Percentiles rank a stretch among this genome's conserved stretches.
These are phyloP conservation scores for Chytriomyces sp. DNA, from an alignment of 192 early-diverging fungal genomes.

Conservation along the genomic window DNA sequence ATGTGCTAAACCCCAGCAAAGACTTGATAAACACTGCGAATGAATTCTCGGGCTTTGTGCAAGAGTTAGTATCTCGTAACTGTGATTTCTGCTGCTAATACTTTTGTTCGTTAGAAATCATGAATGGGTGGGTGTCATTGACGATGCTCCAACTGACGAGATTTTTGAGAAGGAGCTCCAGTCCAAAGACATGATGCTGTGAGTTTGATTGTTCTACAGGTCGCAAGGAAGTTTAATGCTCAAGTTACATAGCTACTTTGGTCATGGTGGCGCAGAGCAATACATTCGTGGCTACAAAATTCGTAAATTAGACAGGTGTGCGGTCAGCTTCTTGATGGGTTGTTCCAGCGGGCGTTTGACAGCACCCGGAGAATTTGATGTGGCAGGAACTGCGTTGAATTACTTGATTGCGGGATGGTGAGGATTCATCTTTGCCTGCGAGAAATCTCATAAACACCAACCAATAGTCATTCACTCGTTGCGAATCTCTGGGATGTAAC, in stretches of 20 bases:
- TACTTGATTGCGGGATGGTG: constrained; percentile 86
- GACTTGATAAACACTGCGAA: constrained; percentile 83
- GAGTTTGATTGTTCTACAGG: not conserved
- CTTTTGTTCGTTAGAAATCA: constrained; percentile 10
- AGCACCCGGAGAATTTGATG: constrained; percentile 84
- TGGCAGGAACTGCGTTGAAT: constrained; percentile 77
- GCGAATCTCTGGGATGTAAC: constrained; percentile 99
- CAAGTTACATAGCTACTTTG: constrained; percentile 73
- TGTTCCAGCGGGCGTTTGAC: constrained; percentile 89
- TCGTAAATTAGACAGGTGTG: constrained; percentile 65
- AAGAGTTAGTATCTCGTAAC: constrained; percentile 28
- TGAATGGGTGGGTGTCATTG: constrained; percentile 74
- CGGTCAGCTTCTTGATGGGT: constrained; percentile 85
- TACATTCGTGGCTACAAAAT: constrained; percentile 72
- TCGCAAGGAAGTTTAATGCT: not conserved
- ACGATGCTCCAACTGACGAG: constrained; percentile 64
- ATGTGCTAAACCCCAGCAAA: constrained; percentile 88
- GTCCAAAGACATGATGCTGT: constrained; percentile 67
- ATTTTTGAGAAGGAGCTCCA: constrained; percentile 64
- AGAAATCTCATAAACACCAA: not conserved
- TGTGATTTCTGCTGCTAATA: no score
- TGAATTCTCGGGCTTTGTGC: constrained; percentile 64
- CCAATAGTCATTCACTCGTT: constrained; percentile 72
- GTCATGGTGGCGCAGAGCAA: constrained; percentile 90
- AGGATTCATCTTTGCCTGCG: constrained; percentile 8